Evolutionary conservation across 192 early-diverging fungal genomes (phyloP).

Genomic region (Dimargaris cristalligena): DNA sequence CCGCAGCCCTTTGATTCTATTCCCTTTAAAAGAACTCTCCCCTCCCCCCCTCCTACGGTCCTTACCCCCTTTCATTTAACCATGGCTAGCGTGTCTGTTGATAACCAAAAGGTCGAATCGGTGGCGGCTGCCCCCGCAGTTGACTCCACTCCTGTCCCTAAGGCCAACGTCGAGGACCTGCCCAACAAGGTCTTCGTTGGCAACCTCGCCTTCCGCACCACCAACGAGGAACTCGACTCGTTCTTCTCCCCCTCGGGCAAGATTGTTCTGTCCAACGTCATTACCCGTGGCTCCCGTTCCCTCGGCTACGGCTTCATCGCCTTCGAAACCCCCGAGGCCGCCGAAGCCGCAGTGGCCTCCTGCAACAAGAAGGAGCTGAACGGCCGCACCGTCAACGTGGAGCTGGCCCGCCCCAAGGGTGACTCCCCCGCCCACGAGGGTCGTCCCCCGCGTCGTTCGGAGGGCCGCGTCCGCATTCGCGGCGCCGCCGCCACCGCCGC

Average conservation of each 20-base stretch:
- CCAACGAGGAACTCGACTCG: constrained; percentile 55
- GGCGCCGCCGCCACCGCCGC: constrained; percentile 15
- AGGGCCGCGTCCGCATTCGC: constrained; percentile 20
- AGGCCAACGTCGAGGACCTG: constrained; percentile 17
- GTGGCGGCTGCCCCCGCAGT: background rate
- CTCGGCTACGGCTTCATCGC: constrained; percentile 91
- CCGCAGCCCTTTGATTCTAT: no score
- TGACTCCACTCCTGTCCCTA: constrained; percentile 2
- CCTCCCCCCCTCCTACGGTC: background rate
- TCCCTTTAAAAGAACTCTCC: no score
- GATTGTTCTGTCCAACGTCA: constrained; percentile 61
- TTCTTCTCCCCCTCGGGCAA: constrained; percentile 55
- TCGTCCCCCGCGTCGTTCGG: background rate
- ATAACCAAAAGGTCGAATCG: background rate
- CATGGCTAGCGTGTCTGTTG: background rate
- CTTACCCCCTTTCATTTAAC: background rate
- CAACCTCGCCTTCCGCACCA: constrained; percentile 83
- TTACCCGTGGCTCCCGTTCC: constrained; percentile 61
- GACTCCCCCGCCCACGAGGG: background rate
- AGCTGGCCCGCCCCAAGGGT: constrained; percentile 56
- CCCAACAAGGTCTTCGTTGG: constrained; percentile 84
- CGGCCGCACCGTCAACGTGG: constrained; percentile 80
- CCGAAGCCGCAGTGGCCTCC: constrained; percentile 48
- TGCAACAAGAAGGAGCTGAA: constrained; percentile 70
- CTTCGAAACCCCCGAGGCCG: constrained; percentile 51